These are phyloP conservation scores for Suillus americanus DNA, from an alignment of 768 basidiomycete species.

Conservation along the genomic window DNA sequence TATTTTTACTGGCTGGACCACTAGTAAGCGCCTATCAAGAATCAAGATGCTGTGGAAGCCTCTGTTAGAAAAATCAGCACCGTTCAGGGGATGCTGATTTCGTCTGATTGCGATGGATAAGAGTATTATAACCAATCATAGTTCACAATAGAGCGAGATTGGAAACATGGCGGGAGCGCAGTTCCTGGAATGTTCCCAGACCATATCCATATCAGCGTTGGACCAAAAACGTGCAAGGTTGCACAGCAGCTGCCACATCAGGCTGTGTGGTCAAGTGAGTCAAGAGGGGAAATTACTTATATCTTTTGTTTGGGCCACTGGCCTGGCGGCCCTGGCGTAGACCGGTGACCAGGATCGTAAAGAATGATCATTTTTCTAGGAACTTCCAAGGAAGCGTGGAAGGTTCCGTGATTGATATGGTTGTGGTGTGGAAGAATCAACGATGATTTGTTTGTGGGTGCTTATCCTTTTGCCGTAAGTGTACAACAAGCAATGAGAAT, in stretches of 20 bases:
- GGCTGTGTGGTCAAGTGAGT: constrained; percentile 9
- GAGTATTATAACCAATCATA: constrained; percentile 14
- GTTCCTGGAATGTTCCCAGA: constrained; percentile 34
- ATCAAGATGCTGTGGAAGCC: not conserved
- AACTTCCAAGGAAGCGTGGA: constrained; percentile 12
- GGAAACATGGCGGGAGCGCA: constrained; percentile 25
- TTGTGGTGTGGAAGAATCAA: constrained; percentile 26
- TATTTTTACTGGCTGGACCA: constrained; percentile 8
- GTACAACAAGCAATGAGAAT: constrained; percentile 35
- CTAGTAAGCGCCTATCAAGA: not conserved
- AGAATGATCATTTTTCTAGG: constrained; percentile 7
- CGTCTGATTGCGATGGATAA: constrained; percentile 26
- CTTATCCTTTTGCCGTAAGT: constrained; percentile 38
- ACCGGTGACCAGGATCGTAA: not conserved
- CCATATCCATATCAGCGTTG: not conserved
- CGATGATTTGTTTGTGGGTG: constrained; percentile 33
- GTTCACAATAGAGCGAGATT: constrained; percentile 20
- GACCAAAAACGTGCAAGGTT: constrained; percentile 7
- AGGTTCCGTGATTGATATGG: constrained; percentile 12
- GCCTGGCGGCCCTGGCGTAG: constrained; percentile 1
- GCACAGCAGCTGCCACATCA: not conserved
- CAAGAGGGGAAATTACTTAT: not conserved
- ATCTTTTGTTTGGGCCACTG: not conserved
- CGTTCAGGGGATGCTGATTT: constrained; percentile 11
- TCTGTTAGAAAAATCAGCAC: constrained; percentile 6